Evolutionary conservation across 805 yeast genomes (phyloP), one percentile per base, ranked within the genome.

Genomic region (Tetrapisispora arboricola): DNA sequence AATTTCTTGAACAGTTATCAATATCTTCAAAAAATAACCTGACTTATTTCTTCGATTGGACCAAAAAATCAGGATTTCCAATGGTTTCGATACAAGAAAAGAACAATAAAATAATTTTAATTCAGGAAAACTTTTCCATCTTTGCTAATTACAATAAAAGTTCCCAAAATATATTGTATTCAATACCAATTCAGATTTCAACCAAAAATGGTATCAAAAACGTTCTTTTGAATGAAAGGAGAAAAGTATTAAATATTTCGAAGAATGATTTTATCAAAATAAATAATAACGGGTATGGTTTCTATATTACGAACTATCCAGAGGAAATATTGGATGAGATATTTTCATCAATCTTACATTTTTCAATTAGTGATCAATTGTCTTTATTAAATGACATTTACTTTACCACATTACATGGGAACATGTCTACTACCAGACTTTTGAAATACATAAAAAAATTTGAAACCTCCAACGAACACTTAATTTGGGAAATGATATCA

Each of bases 301-400:
- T 83, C 42, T 84, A 78, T 61, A 72, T 88, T 50, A 80, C 87
- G 31, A 75, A 78, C 33, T 84, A 84, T 60, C 63, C 80, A 11
- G 70, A 77, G 29, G 78, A 72, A 35, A 76, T 88, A 59, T 78
- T 87, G 78, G 63, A 67, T 37, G 76, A 78, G 57, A 68, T 83
- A 50, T 85, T 85, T 41, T 55, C 71, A 44, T 71, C 70, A 29
- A 67, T 68, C 9, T 76, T 76, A 32, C 64, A 71, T 50, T 69
- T 84, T 50, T 70, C 85, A 8, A 80, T 79, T 38, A 83, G 79
- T 57, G 92, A 84, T 61, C 75, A 85, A 61, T 76, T 80, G 40
- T 88, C 88, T 30, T 69, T 81, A 49, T 80, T 83, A 33, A 81
- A 87, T 15, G 94, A 84, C 63, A 83, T 84, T 16, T 76, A 73